These are phyloP conservation scores for Salmacisia buchloeana DNA, from an alignment of 1,284 basidiomycete genomes.

Conservation along the genomic window DNA sequence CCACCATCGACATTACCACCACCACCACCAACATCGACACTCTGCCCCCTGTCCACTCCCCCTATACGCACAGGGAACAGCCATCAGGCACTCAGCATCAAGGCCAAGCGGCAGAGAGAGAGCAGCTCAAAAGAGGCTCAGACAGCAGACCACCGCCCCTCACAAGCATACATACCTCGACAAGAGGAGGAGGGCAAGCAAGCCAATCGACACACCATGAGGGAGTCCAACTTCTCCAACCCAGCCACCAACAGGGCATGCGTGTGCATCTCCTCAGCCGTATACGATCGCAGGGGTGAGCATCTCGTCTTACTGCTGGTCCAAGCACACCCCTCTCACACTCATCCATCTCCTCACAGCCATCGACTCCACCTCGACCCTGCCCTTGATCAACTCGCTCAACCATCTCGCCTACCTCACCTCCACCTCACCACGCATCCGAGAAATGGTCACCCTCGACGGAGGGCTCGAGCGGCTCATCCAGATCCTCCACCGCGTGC, in stretches of 20 bases:
- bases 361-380: constrained; percentile 80
- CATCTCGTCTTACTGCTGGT: constrained; percentile 19
- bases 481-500: constrained; percentile 59
- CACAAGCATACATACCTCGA: too few species aligned
- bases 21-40: too few species aligned
- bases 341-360: constrained; percentile 57
- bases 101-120: too few species aligned
- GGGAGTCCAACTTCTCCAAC: constrained; percentile 94
- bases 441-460: constrained; percentile 96
- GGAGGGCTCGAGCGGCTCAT: constrained; percentile 94
- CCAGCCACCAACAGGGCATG: constrained; percentile 91
- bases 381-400: constrained; percentile 93
- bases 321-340: neutral
- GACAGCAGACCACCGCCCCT: too few species aligned
- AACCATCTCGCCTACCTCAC: constrained; percentile 95
- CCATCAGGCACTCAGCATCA: too few species aligned
- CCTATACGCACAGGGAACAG: too few species aligned
- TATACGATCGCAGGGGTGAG: constrained; percentile 91
- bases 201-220: constrained; percentile 70
- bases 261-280: constrained; percentile 85
- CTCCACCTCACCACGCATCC: constrained; percentile 91
- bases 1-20: too few species aligned
- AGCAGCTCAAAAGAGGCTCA: too few species aligned
- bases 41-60: too few species aligned
- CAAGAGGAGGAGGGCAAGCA: too few species aligned